These are phyloP conservation scores for Tephrocybe sp. DNA, from an alignment of 768 basidiomycete genomes.

Conservation along the genomic window DNA sequence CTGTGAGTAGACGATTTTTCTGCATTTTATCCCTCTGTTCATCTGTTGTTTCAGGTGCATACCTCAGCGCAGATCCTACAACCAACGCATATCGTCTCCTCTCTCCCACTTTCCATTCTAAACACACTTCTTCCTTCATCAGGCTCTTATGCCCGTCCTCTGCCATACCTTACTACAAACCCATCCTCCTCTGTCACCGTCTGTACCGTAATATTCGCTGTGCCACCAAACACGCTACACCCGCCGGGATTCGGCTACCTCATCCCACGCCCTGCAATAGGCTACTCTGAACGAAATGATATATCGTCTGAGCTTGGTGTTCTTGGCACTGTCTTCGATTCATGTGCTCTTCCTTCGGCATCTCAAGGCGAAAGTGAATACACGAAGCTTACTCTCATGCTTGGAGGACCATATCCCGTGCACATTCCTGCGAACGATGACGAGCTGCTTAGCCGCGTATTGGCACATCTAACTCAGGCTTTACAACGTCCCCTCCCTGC, in stretches of 20 bases:
- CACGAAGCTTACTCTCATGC: conserved; percentile 87
- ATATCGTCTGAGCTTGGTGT: conserved; percentile 39
- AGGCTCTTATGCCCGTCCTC: conserved; percentile 13
- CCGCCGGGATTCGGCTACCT: conserved; percentile 94
- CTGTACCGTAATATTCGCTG: conserved; percentile 81
- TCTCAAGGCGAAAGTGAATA: conserved; percentile 26
- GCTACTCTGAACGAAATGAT: conserved; percentile 35
- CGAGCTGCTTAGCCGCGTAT: conserved; percentile 22
- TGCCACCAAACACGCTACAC: conserved; percentile 49
- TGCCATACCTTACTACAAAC: conserved; percentile 71
- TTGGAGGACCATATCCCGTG: conserved; percentile 71
- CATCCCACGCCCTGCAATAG: conserved; percentile 69
- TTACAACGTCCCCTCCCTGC: conserved; percentile 45
- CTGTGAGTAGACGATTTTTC: conserved; percentile 35
- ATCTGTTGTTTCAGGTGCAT: conserved; percentile 1
- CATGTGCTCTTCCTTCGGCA: conserved; percentile 48
- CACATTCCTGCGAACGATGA: conserved; percentile 22
- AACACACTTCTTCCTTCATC: conserved; percentile 35
- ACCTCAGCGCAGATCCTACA: conserved; percentile 20
- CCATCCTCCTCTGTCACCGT: conserved; percentile 81
- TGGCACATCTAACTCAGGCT: conserved; percentile 40
- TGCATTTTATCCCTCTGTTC: conserved; percentile 1
- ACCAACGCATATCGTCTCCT: conserved; percentile 73
- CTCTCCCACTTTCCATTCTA: conserved; percentile 64
- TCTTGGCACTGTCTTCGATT: conserved; percentile 91